Evolutionary conservation across 164 flowering plant genomes (phyloP), one percentile per base, ranked within the genome.

Genomic region (Tetracentron sinense): DNA sequence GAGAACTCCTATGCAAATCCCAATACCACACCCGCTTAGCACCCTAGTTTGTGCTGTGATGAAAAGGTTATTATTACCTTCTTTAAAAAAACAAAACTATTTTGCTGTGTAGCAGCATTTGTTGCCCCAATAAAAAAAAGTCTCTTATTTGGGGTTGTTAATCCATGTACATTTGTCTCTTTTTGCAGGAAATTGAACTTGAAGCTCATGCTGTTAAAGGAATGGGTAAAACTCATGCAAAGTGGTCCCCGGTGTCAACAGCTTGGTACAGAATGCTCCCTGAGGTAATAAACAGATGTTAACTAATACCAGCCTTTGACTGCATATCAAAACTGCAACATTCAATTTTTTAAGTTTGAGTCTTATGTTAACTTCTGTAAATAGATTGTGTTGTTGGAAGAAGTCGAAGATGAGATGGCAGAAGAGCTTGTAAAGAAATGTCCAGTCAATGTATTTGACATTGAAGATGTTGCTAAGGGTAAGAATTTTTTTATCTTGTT

Each of bases 121-220:
- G n/a, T n/a, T n/a, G n/a, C n/a, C n/a, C n/a, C n/a, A n/a, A n/a
- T n/a, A n/a, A n/a, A n/a, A n/a, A n/a, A n/a, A n/a, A n/a, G n/a
- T n/a, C n/a, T n/a, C n/a, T n/a, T n/a, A n/a, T n/a, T n/a, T n/a
- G n/a, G n/a, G n/a, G n/a, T n/a, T n/a, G n/a, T n/a, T n/a, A n/a
- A n/a, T n/a, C n/a, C n/a, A n/a, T n/a, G n/a, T n/a, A n/a, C n/a
- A n/a, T 8, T 38, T 10, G 44, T 38, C 14, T 54, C 23, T 19
- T n/a, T 67, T 53, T 72, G 68, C 65, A 95, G 97, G 96, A 80
- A 79, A 95, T 95, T 69, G 97, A 92, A 68, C 89, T 95, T 33
- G 99, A 92, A 75, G 99, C 87, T 23, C 99, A 92, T 81, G 97
- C 92, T 53, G 94, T 91, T 54, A 89, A 95, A 78, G 97, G 97